These are phyloP conservation scores for Fragilariopsis cylindrus DNA, from an alignment of 108 stramenopile genomes.

Conservation along the genomic window DNA sequence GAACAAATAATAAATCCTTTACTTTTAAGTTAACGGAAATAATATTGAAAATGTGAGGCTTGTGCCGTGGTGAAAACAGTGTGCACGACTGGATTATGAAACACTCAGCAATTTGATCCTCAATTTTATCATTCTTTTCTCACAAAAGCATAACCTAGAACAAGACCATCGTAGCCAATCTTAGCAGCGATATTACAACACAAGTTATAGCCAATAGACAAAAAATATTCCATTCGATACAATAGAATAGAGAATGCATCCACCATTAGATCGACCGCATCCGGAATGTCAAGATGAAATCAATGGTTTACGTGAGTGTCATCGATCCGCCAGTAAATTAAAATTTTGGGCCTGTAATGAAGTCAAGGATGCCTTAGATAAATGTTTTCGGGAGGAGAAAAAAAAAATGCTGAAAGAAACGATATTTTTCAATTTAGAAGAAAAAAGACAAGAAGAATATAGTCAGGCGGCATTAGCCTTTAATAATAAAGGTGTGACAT, in stretches of 20 bases:
- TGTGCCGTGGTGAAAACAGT: too few relatives aligned
- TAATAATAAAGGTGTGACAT: slow-evolving; percentile 60
- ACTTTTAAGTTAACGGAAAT: too few relatives aligned
- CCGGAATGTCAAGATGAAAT: slow-evolving; percentile 85
- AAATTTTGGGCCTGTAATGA: slow-evolving; percentile 91
- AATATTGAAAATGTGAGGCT: too few relatives aligned
- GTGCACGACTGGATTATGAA: too few relatives aligned
- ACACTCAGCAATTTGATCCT: too few relatives aligned
- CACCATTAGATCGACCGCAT: slow-evolving; percentile 90
- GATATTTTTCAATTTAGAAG: slow-evolving; percentile 63
- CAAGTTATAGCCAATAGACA: too few relatives aligned
- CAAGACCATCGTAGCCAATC: too few relatives aligned
- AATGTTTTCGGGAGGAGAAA: slow-evolving; percentile 86
- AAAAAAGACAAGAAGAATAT: slow-evolving; percentile 54
- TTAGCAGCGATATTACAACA: too few relatives aligned
- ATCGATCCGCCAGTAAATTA: slow-evolving; percentile 58
- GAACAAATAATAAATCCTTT: too few relatives aligned
- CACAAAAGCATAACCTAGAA: too few relatives aligned
- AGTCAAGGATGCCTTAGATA: slow-evolving; percentile 68
- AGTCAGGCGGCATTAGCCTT: slow-evolving; percentile 61
- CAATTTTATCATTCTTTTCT: too few relatives aligned
- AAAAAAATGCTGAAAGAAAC: slow-evolving; percentile 53
- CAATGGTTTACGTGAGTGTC: slow-evolving; percentile 73
- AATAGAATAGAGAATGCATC: slow-evolving; percentile 66
- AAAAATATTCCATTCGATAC: too few relatives aligned